Base-by-base conservation (phyloP, 176 grass and related monocot genomes). In the Carex parvula region DNA sequence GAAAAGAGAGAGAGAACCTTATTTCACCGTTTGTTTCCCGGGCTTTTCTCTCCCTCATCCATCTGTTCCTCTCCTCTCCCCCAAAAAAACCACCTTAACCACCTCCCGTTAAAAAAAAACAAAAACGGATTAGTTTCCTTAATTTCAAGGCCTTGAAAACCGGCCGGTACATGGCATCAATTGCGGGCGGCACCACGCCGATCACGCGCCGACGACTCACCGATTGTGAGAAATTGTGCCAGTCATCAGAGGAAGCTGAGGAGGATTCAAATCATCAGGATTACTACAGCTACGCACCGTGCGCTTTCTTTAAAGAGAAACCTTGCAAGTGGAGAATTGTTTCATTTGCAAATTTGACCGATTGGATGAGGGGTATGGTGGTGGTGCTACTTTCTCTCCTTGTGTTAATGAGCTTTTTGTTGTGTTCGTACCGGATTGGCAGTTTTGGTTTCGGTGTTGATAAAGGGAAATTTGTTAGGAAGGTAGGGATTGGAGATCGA, bases 1-100 rank as follows among this genome's bases (percentile, higher is more conserved):
- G 42, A 44, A 42, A 42, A 42, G 20, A 70, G 66, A 84, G 29
- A 70, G 82, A 84, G 61, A 29, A 83, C 82, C 32, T 24, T 63
- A 57, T 84, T 57, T 59, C 82, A 87, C 84, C 81, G 29, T 88
- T 81, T 44, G 41, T 74, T 88, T 91, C 94, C 89, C 94, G 94
- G 94, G 84, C 87, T 97, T 97, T 91, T 90, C 94, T 93, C 91
- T 86, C 84, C 65, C 18, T 91, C 85, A 80, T 78, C 44, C 79
- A 70, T 77, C 57, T 58, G 80, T 64, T 87, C 89, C 86, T 92
- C 85, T 70, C 84, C 60, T 35, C 32, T 60, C 35, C 37, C 74
- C 37, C 55, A 60, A 46, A 67, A 83, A 85, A 84, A 83, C 70
- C 75, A 73, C 44, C 58, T 33, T 81, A 62, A 81, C 79, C 79